phyloP scores from a whole-genome alignment of 2,329 filamentous ascomycete genomes.

The Simplicillium sp. region DNA sequence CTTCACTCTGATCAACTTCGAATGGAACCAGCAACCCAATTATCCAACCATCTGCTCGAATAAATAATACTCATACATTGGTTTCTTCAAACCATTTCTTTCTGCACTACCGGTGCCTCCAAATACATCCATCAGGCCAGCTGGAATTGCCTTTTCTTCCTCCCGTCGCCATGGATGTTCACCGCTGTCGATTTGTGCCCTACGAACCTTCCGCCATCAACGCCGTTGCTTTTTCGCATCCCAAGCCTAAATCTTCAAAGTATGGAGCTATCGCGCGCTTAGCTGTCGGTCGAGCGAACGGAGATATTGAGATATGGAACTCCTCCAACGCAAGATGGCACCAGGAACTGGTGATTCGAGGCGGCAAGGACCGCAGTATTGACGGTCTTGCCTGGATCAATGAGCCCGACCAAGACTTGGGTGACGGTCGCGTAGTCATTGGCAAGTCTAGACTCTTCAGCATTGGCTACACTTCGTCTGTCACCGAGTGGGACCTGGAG shows the following conservation, averaged over 20 bases:
- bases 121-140: no score
- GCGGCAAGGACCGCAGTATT: constrained; percentile 76
- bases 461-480: constrained; percentile 83
- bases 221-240: constrained; percentile 85
- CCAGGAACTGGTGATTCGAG: constrained; percentile 78
- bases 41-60: no score
- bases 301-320: constrained; percentile 98
- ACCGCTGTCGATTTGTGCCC: constrained; percentile 91
- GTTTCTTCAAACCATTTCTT: no score
- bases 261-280: constrained; percentile 56
- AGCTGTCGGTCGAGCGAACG: constrained; percentile 85
- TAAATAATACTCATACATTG: no score
- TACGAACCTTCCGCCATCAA: constrained; percentile 91
- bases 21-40: no score
- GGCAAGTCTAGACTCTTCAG: constrained; percentile 86
- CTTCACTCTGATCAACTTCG: no score
- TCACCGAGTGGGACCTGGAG: constrained; percentile 91
- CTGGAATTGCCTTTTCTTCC: no score
- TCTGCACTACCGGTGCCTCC: no score
- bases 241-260: constrained; percentile 37
- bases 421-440: constrained; percentile 49
- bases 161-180: constrained; percentile 67
- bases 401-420: constrained; percentile 64
- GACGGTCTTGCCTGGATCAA: constrained; percentile 90
- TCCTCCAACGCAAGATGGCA: constrained; percentile 74